Percentiles rank a stretch among this genome's conserved stretches.
These are phyloP conservation scores for Termitomyces sp. DNA, from an alignment of 768 basidiomycete genomes.

Conservation along the genomic window DNA sequence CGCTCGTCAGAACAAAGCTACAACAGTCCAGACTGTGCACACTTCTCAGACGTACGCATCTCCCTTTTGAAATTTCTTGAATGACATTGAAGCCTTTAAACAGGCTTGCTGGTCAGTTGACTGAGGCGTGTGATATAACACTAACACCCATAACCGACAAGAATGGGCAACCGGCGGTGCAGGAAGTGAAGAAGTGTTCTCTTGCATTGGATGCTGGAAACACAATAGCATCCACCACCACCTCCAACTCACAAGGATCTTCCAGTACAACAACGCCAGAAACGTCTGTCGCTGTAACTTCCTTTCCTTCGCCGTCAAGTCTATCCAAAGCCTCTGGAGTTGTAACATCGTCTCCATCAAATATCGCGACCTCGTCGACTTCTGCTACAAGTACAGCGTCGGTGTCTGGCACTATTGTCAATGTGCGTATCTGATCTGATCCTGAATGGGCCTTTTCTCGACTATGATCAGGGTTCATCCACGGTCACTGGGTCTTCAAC, in stretches of 20 bases:
- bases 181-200: constrained; percentile 50
- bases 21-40: constrained; percentile 36
- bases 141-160: constrained; percentile 48
- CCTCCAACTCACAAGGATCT: background rate
- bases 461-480: constrained; percentile 11
- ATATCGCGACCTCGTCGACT: background rate
- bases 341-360: background rate
- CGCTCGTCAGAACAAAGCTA: constrained; percentile 27
- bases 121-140: constrained; percentile 53
- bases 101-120: constrained; percentile 45
- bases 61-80: background rate
- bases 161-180: constrained; percentile 42
- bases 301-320: constrained; percentile 11
- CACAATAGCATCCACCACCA: constrained; percentile 4
- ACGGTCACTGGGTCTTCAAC: constrained; percentile 10
- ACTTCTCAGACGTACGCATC: constrained; percentile 42
- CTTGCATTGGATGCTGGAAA: constrained; percentile 23
- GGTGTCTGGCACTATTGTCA: constrained; percentile 7
- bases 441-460: background rate
- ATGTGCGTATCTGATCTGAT: constrained; percentile 7
- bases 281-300: background rate
- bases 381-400: background rate
- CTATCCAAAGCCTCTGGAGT: background rate
- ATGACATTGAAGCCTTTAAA: constrained; percentile 6
- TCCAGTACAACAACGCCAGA: background rate